A percentile compares a stretch with the other conserved stretches of the same genome.
Conservation (phyloP, 2,329 filamentous ascomycete species). For the Cordyceps fumosorosea region DNA sequence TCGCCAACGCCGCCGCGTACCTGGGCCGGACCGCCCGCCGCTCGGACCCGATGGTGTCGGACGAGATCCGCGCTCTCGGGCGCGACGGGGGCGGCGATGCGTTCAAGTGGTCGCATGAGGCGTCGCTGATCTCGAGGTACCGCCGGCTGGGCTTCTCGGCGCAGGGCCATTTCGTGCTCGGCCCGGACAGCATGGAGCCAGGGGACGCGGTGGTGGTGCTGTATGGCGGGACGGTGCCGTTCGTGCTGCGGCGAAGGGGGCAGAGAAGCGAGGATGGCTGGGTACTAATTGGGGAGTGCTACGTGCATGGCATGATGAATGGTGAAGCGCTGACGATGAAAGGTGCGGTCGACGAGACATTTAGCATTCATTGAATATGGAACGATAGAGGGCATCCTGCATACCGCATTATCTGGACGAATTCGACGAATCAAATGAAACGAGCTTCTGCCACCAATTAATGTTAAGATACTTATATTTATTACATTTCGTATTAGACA, state of each 20-base stretch:
- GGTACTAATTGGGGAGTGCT: constrained; percentile 30
- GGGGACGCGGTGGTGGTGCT: constrained; percentile 28
- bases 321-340: constrained; percentile 24
- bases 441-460: no score
- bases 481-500: neutral
- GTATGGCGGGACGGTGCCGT: constrained; percentile 28
- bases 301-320: constrained; percentile 31
- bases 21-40: constrained; percentile 19
- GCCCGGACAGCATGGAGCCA: constrained; percentile 23
- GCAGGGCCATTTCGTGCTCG: constrained; percentile 27
- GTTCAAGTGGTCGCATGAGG: constrained; percentile 30
- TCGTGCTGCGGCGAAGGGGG: constrained; percentile 21
- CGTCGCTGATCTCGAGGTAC: constrained; percentile 28
- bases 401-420: neutral
- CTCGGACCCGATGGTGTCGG: constrained; percentile 13
- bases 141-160: constrained; percentile 26
- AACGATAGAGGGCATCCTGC: no score
- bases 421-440: neutral
- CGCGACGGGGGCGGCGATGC: constrained; percentile 19
- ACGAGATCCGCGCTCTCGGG: constrained; percentile 22
- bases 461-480: no score
- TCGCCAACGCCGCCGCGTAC: constrained; percentile 28
- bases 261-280: constrained; percentile 15
- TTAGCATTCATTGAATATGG: constrained; percentile 19
- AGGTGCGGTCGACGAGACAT: constrained; percentile 22